These are phyloP conservation scores for Lasiodiplodia sp. DNA, from an alignment of 2,329 filamentous ascomycete genomes.

Conservation along the genomic window DNA sequence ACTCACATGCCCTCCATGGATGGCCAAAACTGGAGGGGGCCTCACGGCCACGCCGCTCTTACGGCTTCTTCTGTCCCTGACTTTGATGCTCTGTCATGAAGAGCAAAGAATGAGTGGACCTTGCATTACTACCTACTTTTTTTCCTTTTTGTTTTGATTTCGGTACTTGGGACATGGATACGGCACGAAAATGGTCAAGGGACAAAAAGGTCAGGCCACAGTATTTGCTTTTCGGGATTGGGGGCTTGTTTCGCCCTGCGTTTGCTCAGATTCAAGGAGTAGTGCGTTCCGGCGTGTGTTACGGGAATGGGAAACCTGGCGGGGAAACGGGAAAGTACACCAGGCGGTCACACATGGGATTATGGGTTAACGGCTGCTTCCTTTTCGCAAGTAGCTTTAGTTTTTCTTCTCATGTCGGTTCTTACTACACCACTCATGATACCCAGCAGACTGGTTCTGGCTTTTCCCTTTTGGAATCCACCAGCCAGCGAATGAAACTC, in stretches of 20 bases:
- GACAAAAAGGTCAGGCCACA: slow-evolving; percentile 11
- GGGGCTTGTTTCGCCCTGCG: not conserved
- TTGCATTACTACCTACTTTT: slow-evolving; percentile 24
- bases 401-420: not conserved
- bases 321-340: not conserved
- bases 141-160: not conserved
- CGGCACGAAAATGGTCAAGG: slow-evolving; percentile 19
- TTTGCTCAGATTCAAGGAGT: not conserved
- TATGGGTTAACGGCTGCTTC: not conserved
- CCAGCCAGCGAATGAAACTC: slow-evolving; percentile 7
- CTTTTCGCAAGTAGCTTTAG: not conserved
- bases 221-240: slow-evolving; percentile 11
- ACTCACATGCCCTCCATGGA: not conserved
- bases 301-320: slow-evolving; percentile 9
- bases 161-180: not conserved
- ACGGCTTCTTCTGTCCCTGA: not conserved
- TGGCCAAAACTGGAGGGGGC: not conserved
- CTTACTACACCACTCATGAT: slow-evolving; percentile 14
- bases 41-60: slow-evolving; percentile 3
- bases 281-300: slow-evolving; percentile 16
- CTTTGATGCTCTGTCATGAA: not conserved
- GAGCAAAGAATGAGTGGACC: not conserved
- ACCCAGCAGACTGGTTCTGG: slow-evolving; percentile 22
- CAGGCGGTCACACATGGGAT: not conserved
- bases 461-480: not conserved